Evolutionary conservation across 2,329 filamentous ascomycete genomes (phyloP), one percentile per base, ranked within the genome.

Genomic region (Didymella lethalis): DNA sequence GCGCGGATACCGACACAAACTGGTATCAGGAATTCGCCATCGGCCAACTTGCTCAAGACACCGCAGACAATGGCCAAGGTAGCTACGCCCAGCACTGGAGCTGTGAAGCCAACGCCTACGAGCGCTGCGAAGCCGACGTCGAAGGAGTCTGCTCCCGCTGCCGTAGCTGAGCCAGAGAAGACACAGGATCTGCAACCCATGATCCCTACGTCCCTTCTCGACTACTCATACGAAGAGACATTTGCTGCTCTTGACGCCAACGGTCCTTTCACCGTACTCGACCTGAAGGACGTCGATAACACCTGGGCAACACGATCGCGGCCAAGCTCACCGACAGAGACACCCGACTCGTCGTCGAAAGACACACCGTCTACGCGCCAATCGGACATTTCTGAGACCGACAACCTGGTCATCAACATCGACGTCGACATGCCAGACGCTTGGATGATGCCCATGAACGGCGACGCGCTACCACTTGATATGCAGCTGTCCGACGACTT

Each of bases 341-440:
- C 71, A 7, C 74, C 75, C 2, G 74, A 75, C 29, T 76, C 75
- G 12, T 73, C 73, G 0, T 66, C 72, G 26, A 77, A 79, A 63
- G 69, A 78, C 63, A 72, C 74, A 18, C 71, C 73, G 2, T 74
- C 70, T 5, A 78, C 75, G 26, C 70, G 72, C 25, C 74, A 73
- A 46, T 80, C 77, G 44, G 80, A 82, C 53, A 77, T 81, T 23
- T 77, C 72, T 20, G 76, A 79, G 62, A 75, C 75, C 54, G 78
- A 80, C 62, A 75, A 77, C 29, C 63, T 81, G 10, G 64, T 72
- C 31, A 78, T 81, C 65, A 76, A 72, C 50, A 62, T 80, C 23
- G 70, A 75, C 48, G 67, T 76, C 4, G 71, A 75, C 44, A 66
- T 75, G 62, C 73, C 73, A 5, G 72, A 75, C 48, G 72, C 67